Base-by-base conservation (phyloP, 495 filamentous ascomycete genomes). In the Annulohypoxylon maeteangense region DNA sequence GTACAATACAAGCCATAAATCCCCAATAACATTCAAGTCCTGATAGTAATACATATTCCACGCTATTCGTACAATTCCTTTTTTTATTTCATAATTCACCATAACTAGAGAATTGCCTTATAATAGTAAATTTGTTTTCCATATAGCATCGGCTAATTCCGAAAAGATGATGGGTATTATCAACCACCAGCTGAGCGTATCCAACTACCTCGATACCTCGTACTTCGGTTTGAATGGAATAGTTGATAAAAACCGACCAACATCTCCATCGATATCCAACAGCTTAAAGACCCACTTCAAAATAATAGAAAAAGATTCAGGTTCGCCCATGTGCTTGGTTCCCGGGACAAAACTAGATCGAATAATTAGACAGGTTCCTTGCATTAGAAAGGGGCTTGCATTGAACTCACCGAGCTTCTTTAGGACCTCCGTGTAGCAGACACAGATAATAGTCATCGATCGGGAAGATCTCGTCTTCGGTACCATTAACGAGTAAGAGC, bases 401-500 rank as follows among this genome's bases (percentile, higher is more conserved):
- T 8, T 38, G 7, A 53, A 69, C 67, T 56, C 54, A 82, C 77
- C 89, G 79, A 45, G 82, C 88, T 76, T 91, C 88, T 80, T 92
- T 93, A 10, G 87, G 84, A 44, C 79, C 78, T 0, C 89, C 90
- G 63, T 90, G 84, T 65, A 87, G 84, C 56, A 91, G 76, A 8
- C 84, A 84, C 50, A 87, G 76, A 57, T 84, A 84, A 61, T 82
- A 88, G 73, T 93, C 90, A 70, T 92, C 90, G 50, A 93, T 88
- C 0, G 91, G 91, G 68, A 91, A 90, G 16, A 92, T 86, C 56
- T 87, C 89, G 65, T 92, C 90, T 61, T 86, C 80, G 11, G 84
- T 84, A 1, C 90, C 90, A 75, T 93, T 93, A 12, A 92, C 82
- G n/a, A 92, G 73, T 34, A 93, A 75, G 44, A 92, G 75, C 8